Conservation (phyloP, 2,329 filamentous ascomycete species). For the Whalleya microplaca region DNA sequence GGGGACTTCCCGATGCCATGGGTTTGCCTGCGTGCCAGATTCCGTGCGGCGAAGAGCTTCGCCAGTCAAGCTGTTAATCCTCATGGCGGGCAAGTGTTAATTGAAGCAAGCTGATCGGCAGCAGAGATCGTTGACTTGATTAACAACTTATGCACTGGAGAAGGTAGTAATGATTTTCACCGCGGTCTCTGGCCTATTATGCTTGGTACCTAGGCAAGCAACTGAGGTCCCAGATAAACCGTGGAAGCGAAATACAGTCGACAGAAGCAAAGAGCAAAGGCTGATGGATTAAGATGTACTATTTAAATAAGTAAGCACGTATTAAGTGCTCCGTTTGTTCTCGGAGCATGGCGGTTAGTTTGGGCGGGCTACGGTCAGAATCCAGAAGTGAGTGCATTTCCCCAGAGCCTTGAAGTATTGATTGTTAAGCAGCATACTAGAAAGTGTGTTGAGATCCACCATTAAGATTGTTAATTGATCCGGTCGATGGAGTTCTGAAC, state of each 20-base stretch:
- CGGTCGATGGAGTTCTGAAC: constrained; percentile 1
- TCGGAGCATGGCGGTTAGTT: neutral
- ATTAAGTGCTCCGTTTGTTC: neutral
- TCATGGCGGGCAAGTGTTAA: constrained; percentile 32
- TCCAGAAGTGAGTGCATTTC: no score
- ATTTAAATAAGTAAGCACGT: neutral
- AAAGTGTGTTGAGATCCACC: constrained; percentile 10
- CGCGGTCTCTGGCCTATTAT: no score
- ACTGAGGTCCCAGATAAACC: neutral
- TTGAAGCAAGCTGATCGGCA: neutral
- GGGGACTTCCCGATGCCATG: constrained; percentile 30
- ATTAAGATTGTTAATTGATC: constrained; percentile 9
- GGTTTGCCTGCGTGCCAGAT: constrained; percentile 33
- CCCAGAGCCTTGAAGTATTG: neutral
- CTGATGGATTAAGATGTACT: neutral
- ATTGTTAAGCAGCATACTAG: constrained; percentile 11
- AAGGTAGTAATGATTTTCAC: no score
- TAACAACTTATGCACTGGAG: no score
- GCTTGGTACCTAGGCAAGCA: neutral
- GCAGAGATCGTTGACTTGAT: no score
- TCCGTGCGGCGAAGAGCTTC: constrained; percentile 40
- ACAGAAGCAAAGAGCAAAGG: neutral
- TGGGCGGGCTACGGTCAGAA: no score
- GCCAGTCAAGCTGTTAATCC: constrained; percentile 37
- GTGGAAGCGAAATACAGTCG: neutral